Percentiles rank a stretch among this genome's conserved stretches.
These are phyloP conservation scores for Rhododendron griersonianum DNA, from an alignment of 148 eudicot species.

Conservation along the genomic window DNA sequence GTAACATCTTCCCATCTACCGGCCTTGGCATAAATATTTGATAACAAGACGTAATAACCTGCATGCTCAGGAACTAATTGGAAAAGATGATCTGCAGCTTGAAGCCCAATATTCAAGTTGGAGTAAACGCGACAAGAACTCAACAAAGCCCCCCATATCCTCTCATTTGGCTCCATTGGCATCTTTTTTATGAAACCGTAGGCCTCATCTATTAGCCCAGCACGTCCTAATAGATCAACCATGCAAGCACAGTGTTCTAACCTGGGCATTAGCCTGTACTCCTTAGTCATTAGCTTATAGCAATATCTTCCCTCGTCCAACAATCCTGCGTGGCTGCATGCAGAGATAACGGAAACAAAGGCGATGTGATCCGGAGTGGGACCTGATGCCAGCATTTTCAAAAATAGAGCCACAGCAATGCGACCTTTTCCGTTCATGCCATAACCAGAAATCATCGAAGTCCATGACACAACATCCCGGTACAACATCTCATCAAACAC, in stretches of 20 bases:
- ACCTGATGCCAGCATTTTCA: conserved; percentile 46
- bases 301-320: conserved; percentile 46
- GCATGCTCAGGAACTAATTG: conserved; percentile 53
- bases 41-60: conserved; percentile 58
- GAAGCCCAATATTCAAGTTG: conserved; percentile 42
- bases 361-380: conserved; percentile 61
- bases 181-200: conserved; percentile 48
- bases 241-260: conserved; percentile 67
- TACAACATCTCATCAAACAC: conserved; percentile 56
- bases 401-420: conserved; percentile 48
- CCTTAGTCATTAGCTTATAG: conserved; percentile 51
- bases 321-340: conserved; percentile 85
- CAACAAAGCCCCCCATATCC: conserved; percentile 67
- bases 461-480: conserved; percentile 81
- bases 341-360: conserved; percentile 69
- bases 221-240: conserved; percentile 70
- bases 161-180: conserved; percentile 53
- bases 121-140: conserved; percentile 57
- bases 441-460: conserved; percentile 75
- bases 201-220: conserved; percentile 57
- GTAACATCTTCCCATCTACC: conserved; percentile 66
- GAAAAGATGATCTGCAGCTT: conserved; percentile 59
- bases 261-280: conserved; percentile 52
- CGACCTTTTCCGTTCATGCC: conserved; percentile 65
- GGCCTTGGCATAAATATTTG: conserved; percentile 73